Evolutionary conservation across 768 basidiomycete genomes (phyloP).

Genomic region (Hydnomerulius pinastri): DNA sequence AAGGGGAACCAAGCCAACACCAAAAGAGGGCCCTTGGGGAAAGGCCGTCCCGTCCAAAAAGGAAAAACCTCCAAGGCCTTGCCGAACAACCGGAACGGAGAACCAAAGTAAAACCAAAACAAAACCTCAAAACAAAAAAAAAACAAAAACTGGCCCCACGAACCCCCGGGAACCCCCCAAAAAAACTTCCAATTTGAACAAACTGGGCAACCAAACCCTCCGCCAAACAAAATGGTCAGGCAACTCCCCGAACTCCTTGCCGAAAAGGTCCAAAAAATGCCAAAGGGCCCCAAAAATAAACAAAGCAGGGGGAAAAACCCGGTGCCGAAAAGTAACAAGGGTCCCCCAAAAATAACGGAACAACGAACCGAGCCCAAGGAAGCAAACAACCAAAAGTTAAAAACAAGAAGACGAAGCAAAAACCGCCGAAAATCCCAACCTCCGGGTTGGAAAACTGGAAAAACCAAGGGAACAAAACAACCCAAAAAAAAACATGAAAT

Average conservation of each 20-base stretch:
- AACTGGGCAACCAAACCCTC: slow-evolving; percentile 32
- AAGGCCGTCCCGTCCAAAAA: slow-evolving; percentile 38
- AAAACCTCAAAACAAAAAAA: neutral
- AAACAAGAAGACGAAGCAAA: slow-evolving; percentile 36
- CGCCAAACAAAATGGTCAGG: slow-evolving; percentile 34
- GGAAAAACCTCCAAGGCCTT: slow-evolving; percentile 37
- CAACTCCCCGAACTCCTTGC: slow-evolving; percentile 40
- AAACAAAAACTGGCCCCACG: slow-evolving; percentile 35
- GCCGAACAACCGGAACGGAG: slow-evolving; percentile 33
- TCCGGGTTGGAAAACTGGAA: slow-evolving; percentile 33
- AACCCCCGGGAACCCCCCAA: slow-evolving; percentile 42
- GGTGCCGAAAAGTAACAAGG: slow-evolving; percentile 16
- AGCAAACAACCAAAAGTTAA: slow-evolving; percentile 43
- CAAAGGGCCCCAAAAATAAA: slow-evolving; percentile 43
- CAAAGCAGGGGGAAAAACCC: slow-evolving; percentile 40
- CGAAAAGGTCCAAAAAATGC: slow-evolving; percentile 39
- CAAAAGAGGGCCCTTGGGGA: slow-evolving; percentile 42
- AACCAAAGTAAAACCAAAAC: slow-evolving; percentile 6
- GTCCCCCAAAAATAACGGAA: neutral
- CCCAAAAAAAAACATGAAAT: slow-evolving; percentile 22
- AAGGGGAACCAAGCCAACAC: slow-evolving; percentile 32
- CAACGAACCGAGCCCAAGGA: slow-evolving; percentile 33
- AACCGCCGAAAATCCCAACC: slow-evolving; percentile 28
- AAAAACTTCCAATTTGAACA: slow-evolving; percentile 46
- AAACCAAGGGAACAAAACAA: slow-evolving; percentile 45